These are phyloP conservation scores for Blastobotrys petasosporus DNA, from an alignment of 1,139 yeast genomes.

Conservation along the genomic window DNA sequence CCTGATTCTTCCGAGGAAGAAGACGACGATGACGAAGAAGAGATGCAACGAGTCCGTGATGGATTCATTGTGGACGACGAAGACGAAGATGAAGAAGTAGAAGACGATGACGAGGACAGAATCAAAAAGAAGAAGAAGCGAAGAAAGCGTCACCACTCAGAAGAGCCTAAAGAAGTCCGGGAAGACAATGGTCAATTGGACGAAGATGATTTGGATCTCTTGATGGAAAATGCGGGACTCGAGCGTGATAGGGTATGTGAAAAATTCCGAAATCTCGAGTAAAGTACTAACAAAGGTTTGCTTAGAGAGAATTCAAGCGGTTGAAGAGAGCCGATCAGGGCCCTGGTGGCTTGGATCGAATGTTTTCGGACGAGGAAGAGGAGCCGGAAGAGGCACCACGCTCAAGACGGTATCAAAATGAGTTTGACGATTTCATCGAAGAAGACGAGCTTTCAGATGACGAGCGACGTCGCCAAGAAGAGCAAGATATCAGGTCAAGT, in stretches of 20 bases:
- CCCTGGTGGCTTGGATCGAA: conserved; percentile 55
- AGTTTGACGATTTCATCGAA: conserved; percentile 93
- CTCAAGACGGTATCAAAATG: conserved; percentile 46
- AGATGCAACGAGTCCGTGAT: conserved; percentile 57
- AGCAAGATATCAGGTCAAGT: conserved; percentile 25
- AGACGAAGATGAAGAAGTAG: conserved; percentile 54
- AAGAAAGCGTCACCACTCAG: conserved; percentile 18
- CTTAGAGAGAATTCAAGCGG: conserved; percentile 57
- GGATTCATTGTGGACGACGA: conserved; percentile 95
- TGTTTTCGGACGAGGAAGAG: conserved; percentile 81
- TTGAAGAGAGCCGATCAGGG: conserved; percentile 52
- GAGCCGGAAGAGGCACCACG: conserved; percentile 38
- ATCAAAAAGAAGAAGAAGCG: conserved; percentile 21
- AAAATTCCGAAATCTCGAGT: background rate
- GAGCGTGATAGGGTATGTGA: conserved; percentile 22
- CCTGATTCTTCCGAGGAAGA: conserved; percentile 38
- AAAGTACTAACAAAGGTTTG: conserved; percentile 4
- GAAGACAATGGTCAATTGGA: conserved; percentile 65
- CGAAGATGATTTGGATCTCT: conserved; percentile 89
- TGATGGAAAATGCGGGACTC: conserved; percentile 86
- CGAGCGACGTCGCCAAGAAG: conserved; percentile 49
- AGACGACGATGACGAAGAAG: conserved; percentile 42
- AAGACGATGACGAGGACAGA: conserved; percentile 29
- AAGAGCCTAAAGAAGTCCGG: conserved; percentile 9
- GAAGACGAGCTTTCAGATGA: conserved; percentile 95